Base-by-base conservation (phyloP, 129 eudicot genomes). In the Heracleum sosnowskyi region DNA sequence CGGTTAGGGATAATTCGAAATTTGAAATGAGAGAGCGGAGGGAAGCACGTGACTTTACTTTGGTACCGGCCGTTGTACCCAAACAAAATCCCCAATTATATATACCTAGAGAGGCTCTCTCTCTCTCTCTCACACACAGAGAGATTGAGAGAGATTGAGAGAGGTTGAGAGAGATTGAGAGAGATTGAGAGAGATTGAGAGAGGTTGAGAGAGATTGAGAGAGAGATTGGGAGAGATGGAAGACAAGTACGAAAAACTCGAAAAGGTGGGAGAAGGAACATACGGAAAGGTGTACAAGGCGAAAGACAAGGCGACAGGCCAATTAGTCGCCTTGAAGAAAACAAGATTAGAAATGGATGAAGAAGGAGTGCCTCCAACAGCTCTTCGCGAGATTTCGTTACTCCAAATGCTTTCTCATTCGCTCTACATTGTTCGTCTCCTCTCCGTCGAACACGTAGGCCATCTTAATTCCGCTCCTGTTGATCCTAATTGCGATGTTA, bases 221-320 rank as follows among this genome's bases (percentile, higher is more conserved):
- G 40, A 37, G 40, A 37, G 13, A 2, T 46, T 2, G 4, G 16
- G 18, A 18, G 24, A 69, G 64, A 84, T 82, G 88, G 91, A 87
- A 86, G 97, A 92, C 53, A 90, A 92, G 47, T 96, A 96, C 85
- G 99, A 96, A 82, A 96, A 96, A 68, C 42, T 96, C 49, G 99
- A 96, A 88, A 96, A 96, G 80, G 99, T 96, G 6, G 97, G 99
- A 5, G 99, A 96, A 85, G 99, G 99, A 0, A 96, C 99, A 4
- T 96, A 96, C 81, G 99, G 99, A 2, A 96, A 96, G 86, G 99
- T 96, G 1, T 96, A 96, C 99, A 96, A 96, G 79, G 99, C 99
- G 26, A 96, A 92, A 81, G 99, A 96, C 90, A 96, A 87, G 73
- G 71, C 36, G 2, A 88, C 97, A 0, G 99, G 99, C 0, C 90